These are phyloP conservation scores for Pleurotus giganteus DNA, from an alignment of 768 basidiomycete species.

Conservation along the genomic window DNA sequence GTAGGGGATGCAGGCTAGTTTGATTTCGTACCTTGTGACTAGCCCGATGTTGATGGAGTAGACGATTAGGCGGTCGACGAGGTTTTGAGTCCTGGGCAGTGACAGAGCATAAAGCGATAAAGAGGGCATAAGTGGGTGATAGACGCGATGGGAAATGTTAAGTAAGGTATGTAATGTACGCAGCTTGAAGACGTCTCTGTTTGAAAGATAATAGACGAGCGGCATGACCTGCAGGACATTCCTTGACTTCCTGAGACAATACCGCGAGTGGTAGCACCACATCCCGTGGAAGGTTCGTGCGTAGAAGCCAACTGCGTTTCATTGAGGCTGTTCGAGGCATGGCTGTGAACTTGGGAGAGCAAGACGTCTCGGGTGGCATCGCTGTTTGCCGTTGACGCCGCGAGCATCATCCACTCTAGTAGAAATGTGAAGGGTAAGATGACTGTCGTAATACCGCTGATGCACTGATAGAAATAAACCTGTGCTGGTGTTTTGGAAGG, in stretches of 20 bases:
- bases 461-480: background rate
- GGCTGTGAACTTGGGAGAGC: constrained; percentile 26
- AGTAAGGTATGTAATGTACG: too few relatives aligned
- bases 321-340: constrained; percentile 18
- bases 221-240: background rate
- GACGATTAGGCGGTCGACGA: too few relatives aligned
- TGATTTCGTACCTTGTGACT: too few relatives aligned
- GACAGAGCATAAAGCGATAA: too few relatives aligned
- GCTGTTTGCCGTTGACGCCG: constrained; percentile 40
- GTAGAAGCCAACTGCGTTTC: constrained; percentile 21
- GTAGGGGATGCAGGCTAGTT: too few relatives aligned
- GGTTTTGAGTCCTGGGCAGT: too few relatives aligned
- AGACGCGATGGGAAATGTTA: too few relatives aligned
- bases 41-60: too few relatives aligned
- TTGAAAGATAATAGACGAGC: too few relatives aligned
- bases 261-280: too few relatives aligned
- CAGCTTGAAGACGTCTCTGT: too few relatives aligned
- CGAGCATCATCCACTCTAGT: constrained; percentile 50
- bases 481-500: constrained; percentile 3
- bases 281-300: constrained; percentile 23
- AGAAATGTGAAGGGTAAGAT: background rate
- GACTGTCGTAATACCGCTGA: background rate
- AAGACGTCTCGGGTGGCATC: constrained; percentile 33
- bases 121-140: too few relatives aligned
- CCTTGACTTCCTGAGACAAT: constrained; percentile 17